Evolutionary conservation across 1,284 basidiomycete genomes (phyloP).

Genomic region (Vanrija humicola): DNA sequence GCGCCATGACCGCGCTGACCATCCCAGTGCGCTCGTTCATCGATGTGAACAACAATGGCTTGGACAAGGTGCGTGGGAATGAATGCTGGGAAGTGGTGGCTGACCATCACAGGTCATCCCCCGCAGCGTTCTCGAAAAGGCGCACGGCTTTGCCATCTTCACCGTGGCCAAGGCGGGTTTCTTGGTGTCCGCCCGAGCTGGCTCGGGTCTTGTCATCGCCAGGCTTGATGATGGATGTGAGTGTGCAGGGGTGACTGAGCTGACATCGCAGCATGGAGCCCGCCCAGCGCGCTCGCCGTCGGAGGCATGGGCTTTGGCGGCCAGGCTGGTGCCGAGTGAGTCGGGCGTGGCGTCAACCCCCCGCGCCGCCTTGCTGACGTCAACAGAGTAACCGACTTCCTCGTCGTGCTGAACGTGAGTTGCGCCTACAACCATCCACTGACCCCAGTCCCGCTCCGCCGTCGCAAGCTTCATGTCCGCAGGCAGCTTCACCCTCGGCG

Average conservation of each 20-base stretch:
- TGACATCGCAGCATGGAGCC: slow-evolving; percentile 69
- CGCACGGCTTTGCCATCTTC: slow-evolving; percentile 56
- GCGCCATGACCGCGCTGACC: slow-evolving; percentile 1
- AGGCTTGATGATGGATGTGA: slow-evolving; percentile 74
- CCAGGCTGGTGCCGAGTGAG: slow-evolving; percentile 56
- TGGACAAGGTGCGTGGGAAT: slow-evolving; percentile 44
- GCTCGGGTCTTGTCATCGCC: slow-evolving; percentile 88
- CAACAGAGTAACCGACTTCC: slow-evolving; percentile 76
- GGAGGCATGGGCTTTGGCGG: slow-evolving; percentile 87
- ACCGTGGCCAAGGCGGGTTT: slow-evolving; percentile 58
- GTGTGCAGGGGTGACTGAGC: slow-evolving; percentile 38
- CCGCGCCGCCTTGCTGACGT: slow-evolving; percentile 64
- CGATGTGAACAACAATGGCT: slow-evolving; percentile 46
- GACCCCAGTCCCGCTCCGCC: slow-evolving; percentile 51
- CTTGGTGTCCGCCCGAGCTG: slow-evolving; percentile 62
- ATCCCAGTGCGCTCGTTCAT: slow-evolving; percentile 47
- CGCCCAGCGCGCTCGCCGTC: slow-evolving; percentile 92
- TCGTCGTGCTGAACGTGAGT: slow-evolving; percentile 82
- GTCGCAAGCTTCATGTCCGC: slow-evolving; percentile 90
- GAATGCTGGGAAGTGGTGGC: not conserved
- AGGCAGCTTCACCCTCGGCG: slow-evolving; percentile 60
- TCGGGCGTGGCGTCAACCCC: slow-evolving; percentile 6
- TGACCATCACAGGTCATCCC: slow-evolving; percentile 47
- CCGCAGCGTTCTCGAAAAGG: slow-evolving; percentile 38
- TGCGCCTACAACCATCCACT: slow-evolving; percentile 38